These are phyloP conservation scores for Clarireedia homoeocarpa DNA, from an alignment of 2,329 filamentous ascomycete species.

Conservation along the genomic window DNA sequence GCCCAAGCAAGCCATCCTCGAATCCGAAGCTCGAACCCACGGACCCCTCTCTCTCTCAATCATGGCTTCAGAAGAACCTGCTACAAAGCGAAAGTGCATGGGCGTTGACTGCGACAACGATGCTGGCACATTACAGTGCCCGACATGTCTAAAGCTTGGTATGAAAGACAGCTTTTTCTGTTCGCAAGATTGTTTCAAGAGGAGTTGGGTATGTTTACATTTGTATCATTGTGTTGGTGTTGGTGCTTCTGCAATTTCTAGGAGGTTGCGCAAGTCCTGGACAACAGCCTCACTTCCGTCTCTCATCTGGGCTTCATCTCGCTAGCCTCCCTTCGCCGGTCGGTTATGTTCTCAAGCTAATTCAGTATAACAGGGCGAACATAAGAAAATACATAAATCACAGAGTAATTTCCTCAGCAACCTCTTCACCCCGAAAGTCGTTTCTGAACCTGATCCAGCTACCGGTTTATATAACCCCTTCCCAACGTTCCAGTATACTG, in stretches of 20 bases:
- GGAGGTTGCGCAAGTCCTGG: neutral
- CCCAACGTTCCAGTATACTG: conserved; percentile 77
- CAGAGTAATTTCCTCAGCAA: conserved; percentile 68
- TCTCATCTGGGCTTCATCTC: no score
- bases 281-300: neutral
- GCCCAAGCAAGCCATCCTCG: neutral
- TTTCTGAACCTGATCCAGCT: conserved; percentile 87
- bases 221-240: neutral
- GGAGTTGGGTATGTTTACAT: conserved; percentile 75
- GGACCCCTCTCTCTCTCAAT: neutral
- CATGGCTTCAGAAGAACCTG: conserved; percentile 35
- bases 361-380: conserved; percentile 52
- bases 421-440: conserved; percentile 67
- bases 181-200: conserved; percentile 97
- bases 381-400: conserved; percentile 80
- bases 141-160: conserved; percentile 85
- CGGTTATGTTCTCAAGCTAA: neutral
- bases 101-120: conserved; percentile 81
- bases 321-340: neutral
- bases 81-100: conserved; percentile 61
- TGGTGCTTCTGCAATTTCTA: neutral
- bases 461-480: conserved; percentile 89
- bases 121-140: conserved; percentile 81
- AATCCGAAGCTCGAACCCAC: no score
- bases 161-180: conserved; percentile 92